A percentile compares a stretch with the other conserved stretches of the same genome.
Conservation (phyloP, 306 rosid genomes). For the Medicago ruthenica region DNA sequence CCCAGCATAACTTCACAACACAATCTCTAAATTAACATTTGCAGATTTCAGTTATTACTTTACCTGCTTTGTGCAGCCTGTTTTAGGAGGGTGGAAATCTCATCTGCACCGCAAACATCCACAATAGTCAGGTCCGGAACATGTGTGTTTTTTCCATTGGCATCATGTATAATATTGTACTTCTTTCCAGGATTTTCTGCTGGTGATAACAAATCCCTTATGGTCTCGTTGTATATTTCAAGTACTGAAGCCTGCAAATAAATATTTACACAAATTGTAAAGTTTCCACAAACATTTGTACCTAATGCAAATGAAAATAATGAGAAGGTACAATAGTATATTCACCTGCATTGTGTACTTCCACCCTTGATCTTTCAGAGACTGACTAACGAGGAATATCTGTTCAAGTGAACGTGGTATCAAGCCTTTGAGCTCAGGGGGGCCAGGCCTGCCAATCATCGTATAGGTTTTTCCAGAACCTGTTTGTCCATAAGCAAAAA, state of each 20-base stretch:
- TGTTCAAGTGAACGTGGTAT: constrained; percentile 92
- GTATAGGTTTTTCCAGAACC: constrained; percentile 96
- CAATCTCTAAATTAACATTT: constrained; percentile 4
- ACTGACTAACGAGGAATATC: constrained; percentile 78
- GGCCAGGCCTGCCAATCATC: constrained; percentile 92
- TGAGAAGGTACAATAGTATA: constrained; percentile 7
- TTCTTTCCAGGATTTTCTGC: constrained; percentile 78
- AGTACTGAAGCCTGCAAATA: constrained; percentile 76
- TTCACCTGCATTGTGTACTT: constrained; percentile 89
- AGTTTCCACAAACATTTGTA: background rate
- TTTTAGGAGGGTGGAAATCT: constrained; percentile 84
- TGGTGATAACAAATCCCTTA: constrained; percentile 81
- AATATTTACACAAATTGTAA: constrained; percentile 17
- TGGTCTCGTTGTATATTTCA: constrained; percentile 88
- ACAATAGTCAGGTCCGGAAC: constrained; percentile 88
- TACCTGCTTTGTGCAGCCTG: constrained; percentile 95
- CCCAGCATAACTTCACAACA: constrained; percentile 10
- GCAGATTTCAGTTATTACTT: background rate
- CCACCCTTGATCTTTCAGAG: constrained; percentile 88
- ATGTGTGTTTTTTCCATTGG: constrained; percentile 80
- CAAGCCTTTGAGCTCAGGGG: constrained; percentile 77
- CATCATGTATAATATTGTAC: constrained; percentile 83
- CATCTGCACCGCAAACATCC: constrained; percentile 78
- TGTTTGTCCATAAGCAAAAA: constrained; percentile 96
- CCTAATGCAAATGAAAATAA: constrained; percentile 12